A percentile compares a stretch with the other conserved stretches of the same genome.
Evolutionary conservation across 2,329 filamentous ascomycete genomes (phyloP).

Genomic region (Triangularia setosa): DNA sequence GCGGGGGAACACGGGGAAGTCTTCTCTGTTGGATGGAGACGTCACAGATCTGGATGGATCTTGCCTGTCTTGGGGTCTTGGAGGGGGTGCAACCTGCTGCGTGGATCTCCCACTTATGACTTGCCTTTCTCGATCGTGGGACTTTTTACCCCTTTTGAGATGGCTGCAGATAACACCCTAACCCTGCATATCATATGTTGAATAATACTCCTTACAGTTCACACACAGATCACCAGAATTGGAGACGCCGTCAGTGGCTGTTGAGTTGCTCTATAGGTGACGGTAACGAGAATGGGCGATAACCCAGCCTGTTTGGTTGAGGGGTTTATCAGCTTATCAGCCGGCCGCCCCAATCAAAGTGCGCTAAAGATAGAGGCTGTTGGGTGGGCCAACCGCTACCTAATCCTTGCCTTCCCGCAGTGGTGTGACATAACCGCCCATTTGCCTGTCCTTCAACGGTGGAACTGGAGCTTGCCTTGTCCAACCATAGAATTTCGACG

Average conservation of each 20-base stretch:
- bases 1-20: constrained; percentile 1
- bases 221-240: neutral
- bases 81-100: neutral
- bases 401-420: neutral
- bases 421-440: constrained; percentile 21
- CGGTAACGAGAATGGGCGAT: neutral
- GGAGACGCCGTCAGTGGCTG: neutral
- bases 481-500: neutral
- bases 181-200: neutral
- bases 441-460: neutral
- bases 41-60: neutral
- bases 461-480: neutral
- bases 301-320: neutral
- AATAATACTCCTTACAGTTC: neutral
- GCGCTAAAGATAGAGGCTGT: neutral
- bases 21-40: neutral
- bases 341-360: neutral
- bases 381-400: neutral
- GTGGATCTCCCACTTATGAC: neutral
- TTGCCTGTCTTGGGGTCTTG: neutral
- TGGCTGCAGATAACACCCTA: constrained; percentile 4
- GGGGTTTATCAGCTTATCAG: constrained; percentile 4
- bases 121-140: constrained; percentile 6
- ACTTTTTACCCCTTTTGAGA: constrained; percentile 23
- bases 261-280: neutral